A percentile compares a stretch with the other conserved stretches of the same genome.
phyloP scores from a whole-genome alignment of 1,139 yeast species.

The Candida frijolesensis region DNA sequence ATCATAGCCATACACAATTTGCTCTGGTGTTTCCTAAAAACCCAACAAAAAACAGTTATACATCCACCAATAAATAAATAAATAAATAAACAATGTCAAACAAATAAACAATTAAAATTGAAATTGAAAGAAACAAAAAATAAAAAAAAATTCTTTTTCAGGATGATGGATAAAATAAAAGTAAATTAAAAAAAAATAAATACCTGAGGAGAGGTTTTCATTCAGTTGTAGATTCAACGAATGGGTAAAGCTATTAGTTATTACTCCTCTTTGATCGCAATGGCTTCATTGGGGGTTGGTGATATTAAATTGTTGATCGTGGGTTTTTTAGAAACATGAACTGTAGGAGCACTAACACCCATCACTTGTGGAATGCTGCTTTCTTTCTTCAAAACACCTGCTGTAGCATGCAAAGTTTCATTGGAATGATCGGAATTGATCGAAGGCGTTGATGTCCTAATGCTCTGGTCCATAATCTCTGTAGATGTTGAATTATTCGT shows the following conservation, averaged over 20 bases:
- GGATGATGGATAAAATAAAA: no score
- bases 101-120: no score
- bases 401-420: slow-evolving; percentile 4
- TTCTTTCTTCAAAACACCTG: slow-evolving; percentile 3
- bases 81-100: no score
- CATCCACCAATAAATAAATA: no score
- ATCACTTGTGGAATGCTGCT: not conserved
- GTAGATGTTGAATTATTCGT: slow-evolving; percentile 1
- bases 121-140: no score
- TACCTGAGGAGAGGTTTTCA: not conserved
- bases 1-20: no score
- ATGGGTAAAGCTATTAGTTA: not conserved
- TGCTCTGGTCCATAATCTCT: not conserved
- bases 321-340: slow-evolving; percentile 29
- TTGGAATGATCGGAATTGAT: slow-evolving; percentile 2
- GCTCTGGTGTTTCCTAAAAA: no score
- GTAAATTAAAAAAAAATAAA: no score
- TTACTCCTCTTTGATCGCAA: slow-evolving; percentile 15
- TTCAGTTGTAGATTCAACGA: not conserved
- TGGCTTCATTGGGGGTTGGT: slow-evolving; percentile 16
- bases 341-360: not conserved
- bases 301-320: slow-evolving; percentile 40
- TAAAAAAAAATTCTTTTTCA: no score
- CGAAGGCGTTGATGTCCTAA: slow-evolving; percentile 4
- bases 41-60: no score